These are phyloP conservation scores for Fomitiporia mediterranea DNA, from an alignment of 1,284 basidiomycete species.

Conservation along the genomic window DNA sequence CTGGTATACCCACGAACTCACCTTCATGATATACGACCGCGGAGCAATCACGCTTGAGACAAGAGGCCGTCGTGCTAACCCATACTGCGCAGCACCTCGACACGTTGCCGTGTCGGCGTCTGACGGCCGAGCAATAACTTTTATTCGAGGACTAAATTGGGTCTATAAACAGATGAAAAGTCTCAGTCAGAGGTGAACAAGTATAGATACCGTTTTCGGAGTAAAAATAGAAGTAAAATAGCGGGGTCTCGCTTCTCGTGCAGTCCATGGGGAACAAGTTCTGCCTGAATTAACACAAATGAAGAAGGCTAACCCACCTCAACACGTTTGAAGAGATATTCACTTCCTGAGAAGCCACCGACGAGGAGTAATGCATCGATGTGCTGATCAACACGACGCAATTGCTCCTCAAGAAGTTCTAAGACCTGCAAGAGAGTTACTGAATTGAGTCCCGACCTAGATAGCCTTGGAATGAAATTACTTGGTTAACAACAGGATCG, in stretches of 20 bases:
- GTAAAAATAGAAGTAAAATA: slow-evolving; percentile 1
- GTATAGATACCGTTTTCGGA: neutral
- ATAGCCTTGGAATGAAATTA: neutral
- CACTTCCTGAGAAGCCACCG: slow-evolving; percentile 79
- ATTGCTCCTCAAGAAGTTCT: slow-evolving; percentile 70
- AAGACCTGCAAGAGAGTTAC: slow-evolving; percentile 51
- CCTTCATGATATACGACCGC: slow-evolving; percentile 80
- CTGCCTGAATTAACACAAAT: slow-evolving; percentile 15
- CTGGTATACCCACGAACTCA: slow-evolving; percentile 26
- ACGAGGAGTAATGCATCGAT: slow-evolving; percentile 78
- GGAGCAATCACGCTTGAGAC: slow-evolving; percentile 77
- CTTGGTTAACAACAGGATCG: slow-evolving; percentile 74
- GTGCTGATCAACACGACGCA: slow-evolving; percentile 53
- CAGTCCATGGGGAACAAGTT: slow-evolving; percentile 6
- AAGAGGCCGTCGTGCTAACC: slow-evolving; percentile 64
- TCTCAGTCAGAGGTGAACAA: slow-evolving; percentile 2
- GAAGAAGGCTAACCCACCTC: slow-evolving; percentile 39
- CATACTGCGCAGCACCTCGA: slow-evolving; percentile 78
- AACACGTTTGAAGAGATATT: slow-evolving; percentile 72
- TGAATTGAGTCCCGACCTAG: no score
- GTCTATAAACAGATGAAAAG: slow-evolving; percentile 38
- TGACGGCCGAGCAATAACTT: slow-evolving; percentile 68
- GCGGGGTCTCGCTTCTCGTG: no score
- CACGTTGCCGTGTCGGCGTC: slow-evolving; percentile 82
- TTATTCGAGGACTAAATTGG: slow-evolving; percentile 57